Conservation (phyloP, 2,329 filamentous ascomycete genomes). For the Monosporascus sp. region DNA sequence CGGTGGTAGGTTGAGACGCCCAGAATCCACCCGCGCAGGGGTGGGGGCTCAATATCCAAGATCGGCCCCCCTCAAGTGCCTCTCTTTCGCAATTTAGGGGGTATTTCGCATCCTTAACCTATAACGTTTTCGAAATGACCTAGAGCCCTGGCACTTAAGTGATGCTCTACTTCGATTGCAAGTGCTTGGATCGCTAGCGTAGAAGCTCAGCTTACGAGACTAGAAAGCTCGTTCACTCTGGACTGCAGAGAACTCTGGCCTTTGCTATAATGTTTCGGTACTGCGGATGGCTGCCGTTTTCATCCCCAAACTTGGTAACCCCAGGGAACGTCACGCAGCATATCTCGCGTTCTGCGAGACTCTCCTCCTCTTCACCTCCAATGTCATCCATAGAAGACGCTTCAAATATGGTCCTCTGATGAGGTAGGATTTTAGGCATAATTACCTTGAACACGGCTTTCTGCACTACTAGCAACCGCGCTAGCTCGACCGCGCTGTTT, state of each 20-base stretch:
- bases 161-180: not conserved
- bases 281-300: conserved; percentile 55
- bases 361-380: conserved; percentile 55
- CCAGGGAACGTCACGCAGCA: conserved; percentile 60
- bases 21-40: too few species aligned
- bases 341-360: conserved; percentile 46
- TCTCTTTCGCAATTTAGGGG: not conserved
- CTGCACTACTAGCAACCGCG: conserved; percentile 51
- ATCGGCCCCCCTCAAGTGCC: too few species aligned
- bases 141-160: too few species aligned
- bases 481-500: conserved; percentile 47
- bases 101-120: not conserved
- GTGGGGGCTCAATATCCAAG: too few species aligned
- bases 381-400: conserved; percentile 59
- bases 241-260: conserved; percentile 57
- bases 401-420: conserved; percentile 53
- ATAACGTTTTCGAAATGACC: not conserved
- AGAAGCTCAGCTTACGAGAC: not conserved
- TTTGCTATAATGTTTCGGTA: conserved; percentile 60
- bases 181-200: not conserved
- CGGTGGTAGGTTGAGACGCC: not conserved
- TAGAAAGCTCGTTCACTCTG: conserved; percentile 30
- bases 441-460: conserved; percentile 51
- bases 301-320: conserved; percentile 59
- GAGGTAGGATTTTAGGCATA: conserved; percentile 48